phyloP scores from a whole-genome alignment of 495 filamentous ascomycete genomes.

The Aspergillus heteromorphus region DNA sequence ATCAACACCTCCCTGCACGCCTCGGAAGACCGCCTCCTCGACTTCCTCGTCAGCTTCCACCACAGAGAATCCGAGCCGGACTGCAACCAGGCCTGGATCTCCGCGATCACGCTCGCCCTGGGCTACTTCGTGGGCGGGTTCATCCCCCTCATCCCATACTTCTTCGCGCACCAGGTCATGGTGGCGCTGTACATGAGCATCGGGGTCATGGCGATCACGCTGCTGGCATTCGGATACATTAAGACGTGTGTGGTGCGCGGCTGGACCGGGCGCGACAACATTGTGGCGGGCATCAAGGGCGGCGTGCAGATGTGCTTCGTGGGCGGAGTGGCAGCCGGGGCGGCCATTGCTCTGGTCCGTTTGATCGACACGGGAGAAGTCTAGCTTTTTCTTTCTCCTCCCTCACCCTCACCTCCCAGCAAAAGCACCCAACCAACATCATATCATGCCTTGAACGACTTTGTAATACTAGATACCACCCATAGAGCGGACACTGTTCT shows the following conservation, averaged over 20 bases:
- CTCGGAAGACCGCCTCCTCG: slow-evolving; percentile 42
- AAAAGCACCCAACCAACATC: slow-evolving; percentile 1
- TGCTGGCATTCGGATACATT: slow-evolving; percentile 66
- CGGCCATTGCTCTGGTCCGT: slow-evolving; percentile 57
- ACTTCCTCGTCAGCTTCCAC: slow-evolving; percentile 55
- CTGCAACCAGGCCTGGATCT: slow-evolving; percentile 51
- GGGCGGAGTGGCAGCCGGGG: slow-evolving; percentile 60
- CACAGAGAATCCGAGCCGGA: slow-evolving; percentile 46
- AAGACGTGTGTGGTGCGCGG: slow-evolving; percentile 55
- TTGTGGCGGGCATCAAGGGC: slow-evolving; percentile 38
- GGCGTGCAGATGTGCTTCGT: slow-evolving; percentile 62
- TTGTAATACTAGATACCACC: slow-evolving; percentile 1
- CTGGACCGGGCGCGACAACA: slow-evolving; percentile 33
- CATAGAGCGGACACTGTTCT: no score
- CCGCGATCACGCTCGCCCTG: slow-evolving; percentile 56
- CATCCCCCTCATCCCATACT: slow-evolving; percentile 68
- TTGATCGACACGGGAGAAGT: slow-evolving; percentile 36
- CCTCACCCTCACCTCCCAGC: background rate
- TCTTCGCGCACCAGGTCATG: slow-evolving; percentile 53
- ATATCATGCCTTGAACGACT: background rate
- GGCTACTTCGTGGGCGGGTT: slow-evolving; percentile 72
- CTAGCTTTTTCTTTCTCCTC: no score
- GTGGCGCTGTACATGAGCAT: slow-evolving; percentile 64
- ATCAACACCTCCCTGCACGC: slow-evolving; percentile 43
- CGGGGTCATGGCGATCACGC: slow-evolving; percentile 58